These are phyloP conservation scores for Calonectria multiphialidica DNA, from an alignment of 2,329 filamentous ascomycete species.

Conservation along the genomic window DNA sequence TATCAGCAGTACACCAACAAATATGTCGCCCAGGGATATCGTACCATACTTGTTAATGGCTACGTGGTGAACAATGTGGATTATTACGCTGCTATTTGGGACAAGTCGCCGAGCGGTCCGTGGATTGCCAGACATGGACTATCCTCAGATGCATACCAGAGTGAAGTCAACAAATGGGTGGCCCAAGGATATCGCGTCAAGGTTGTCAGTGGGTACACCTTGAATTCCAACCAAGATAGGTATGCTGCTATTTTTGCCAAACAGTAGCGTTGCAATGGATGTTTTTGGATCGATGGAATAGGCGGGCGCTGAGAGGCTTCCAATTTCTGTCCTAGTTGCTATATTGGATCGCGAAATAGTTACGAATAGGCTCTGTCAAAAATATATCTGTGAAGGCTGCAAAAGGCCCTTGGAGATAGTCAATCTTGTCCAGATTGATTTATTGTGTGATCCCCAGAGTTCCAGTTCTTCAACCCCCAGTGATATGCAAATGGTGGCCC, in stretches of 20 bases:
- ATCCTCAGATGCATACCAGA: not conserved
- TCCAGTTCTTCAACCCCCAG: no score
- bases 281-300: not conserved
- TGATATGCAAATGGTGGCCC: no score
- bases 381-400: no score
- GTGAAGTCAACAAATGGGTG: not conserved
- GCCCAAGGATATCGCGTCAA: not conserved
- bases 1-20: not conserved
- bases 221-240: not conserved
- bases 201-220: conserved; percentile 8
- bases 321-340: no score
- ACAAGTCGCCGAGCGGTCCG: not conserved
- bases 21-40: conserved; percentile 7
- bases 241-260: conserved; percentile 12
- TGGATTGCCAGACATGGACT: conserved; percentile 10
- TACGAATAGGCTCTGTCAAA: no score
- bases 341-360: no score
- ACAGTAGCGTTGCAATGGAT: not conserved
- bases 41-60: not conserved
- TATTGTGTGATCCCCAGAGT: no score
- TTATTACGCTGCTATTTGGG: conserved; percentile 17
- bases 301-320: no score
- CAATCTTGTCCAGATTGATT: no score
- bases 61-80: conserved; percentile 15
- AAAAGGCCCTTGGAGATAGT: no score